These are phyloP conservation scores for Neurospora sp. DNA, from an alignment of 495 filamentous ascomycete genomes.

Conservation along the genomic window DNA sequence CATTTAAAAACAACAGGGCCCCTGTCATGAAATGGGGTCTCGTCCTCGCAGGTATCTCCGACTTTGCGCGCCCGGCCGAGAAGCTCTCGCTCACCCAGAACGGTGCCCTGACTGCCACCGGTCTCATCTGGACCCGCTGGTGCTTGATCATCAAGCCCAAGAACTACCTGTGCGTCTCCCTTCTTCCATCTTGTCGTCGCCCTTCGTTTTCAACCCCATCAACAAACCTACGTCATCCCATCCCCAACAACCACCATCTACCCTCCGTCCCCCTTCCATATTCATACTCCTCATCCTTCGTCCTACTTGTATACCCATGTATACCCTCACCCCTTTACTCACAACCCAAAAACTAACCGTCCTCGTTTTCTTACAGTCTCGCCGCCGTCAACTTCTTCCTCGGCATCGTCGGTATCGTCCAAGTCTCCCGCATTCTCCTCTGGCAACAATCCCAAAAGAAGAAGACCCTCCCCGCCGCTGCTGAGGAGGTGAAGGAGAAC, in stretches of 20 bases:
- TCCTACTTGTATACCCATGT: not conserved
- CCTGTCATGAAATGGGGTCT: slow-evolving; percentile 97
- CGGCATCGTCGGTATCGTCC: slow-evolving; percentile 70
- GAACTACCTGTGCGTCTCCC: slow-evolving; percentile 64
- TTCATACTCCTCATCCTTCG: not conserved
- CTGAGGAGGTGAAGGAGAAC: slow-evolving; percentile 36
- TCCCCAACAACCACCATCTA: not conserved
- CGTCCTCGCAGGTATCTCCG: slow-evolving; percentile 83
- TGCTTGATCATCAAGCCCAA: slow-evolving; percentile 91
- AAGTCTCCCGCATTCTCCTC: slow-evolving; percentile 64
- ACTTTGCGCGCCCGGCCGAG: slow-evolving; percentile 86
- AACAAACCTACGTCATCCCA: not conserved
- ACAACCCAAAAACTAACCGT: not conserved
- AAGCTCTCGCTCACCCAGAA: slow-evolving; percentile 90
- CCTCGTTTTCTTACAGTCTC: slow-evolving; percentile 41
- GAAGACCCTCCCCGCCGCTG: slow-evolving; percentile 41
- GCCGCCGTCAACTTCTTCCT: slow-evolving; percentile 99
- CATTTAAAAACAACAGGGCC: slow-evolving; percentile 46
- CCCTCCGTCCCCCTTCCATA: not conserved
- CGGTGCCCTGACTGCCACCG: slow-evolving; percentile 75
- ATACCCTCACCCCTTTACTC: not conserved
- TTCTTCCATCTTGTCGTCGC: not conserved
- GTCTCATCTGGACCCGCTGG: slow-evolving; percentile 96
- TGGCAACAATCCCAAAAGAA: slow-evolving; percentile 54
- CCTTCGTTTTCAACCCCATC: not conserved